Percentiles rank a stretch among this genome's conserved stretches.
Evolutionary conservation across 371 early-diverging fungal genomes (phyloP).

Genomic region (Apophysomyces variabilis): DNA sequence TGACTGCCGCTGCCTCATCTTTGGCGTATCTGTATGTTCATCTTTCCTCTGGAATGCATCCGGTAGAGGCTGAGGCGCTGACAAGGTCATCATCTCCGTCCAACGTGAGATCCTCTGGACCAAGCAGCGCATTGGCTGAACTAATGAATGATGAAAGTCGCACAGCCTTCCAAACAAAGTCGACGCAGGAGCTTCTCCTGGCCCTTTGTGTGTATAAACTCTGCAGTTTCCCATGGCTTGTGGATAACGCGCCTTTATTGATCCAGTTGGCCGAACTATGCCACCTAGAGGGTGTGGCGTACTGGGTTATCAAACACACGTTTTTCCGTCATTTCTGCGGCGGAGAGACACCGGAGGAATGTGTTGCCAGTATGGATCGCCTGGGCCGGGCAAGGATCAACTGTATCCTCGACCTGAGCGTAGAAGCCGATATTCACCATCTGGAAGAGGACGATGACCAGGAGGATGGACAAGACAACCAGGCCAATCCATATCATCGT

Average conservation of each 20-base stretch:
- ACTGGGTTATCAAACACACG: constrained; percentile 80
- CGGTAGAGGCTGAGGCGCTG: constrained; percentile 23
- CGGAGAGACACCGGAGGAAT: constrained; percentile 89
- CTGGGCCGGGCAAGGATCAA: constrained; percentile 76
- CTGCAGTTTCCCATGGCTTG: constrained; percentile 70
- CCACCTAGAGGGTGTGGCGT: constrained; percentile 58
- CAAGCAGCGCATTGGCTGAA: constrained; percentile 26
- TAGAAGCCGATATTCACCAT: constrained; percentile 87
- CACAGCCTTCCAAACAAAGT: constrained; percentile 58
- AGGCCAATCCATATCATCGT: too few relatives aligned
- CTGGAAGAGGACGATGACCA: constrained; percentile 25
- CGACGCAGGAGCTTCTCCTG: constrained; percentile 66
- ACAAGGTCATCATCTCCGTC: constrained; percentile 9
- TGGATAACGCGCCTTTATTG: constrained; percentile 68
- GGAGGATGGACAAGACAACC: too few relatives aligned
- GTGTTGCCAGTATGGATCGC: constrained; percentile 79
- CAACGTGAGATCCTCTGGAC: constrained; percentile 11
- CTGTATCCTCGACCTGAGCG: constrained; percentile 86
- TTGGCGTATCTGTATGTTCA: constrained; percentile 16
- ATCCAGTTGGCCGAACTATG: constrained; percentile 65
- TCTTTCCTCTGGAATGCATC: constrained; percentile 5
- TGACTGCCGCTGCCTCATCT: constrained; percentile 15
- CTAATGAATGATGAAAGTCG: constrained; percentile 38
- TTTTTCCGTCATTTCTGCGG: constrained; percentile 95
- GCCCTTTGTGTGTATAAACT: constrained; percentile 79